Conservation (phyloP, 257 asterid genomes). For the Plectranthus barbatus region DNA sequence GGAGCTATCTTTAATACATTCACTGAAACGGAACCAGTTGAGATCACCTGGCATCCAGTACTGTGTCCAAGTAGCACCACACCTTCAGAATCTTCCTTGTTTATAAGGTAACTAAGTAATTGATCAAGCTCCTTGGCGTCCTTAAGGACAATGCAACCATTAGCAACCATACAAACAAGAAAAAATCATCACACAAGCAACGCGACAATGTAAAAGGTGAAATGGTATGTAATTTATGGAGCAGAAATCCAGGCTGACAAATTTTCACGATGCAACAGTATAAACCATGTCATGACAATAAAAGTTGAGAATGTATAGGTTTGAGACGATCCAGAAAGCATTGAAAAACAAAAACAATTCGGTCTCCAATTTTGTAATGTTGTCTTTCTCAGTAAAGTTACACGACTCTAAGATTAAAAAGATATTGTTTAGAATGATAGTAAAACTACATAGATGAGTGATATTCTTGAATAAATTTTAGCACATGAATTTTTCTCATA, state of each 20-base stretch:
- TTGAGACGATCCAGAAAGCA: too few species aligned
- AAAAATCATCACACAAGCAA: neutral
- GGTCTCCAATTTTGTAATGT: neutral
- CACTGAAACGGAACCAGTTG: neutral
- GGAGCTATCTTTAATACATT: neutral
- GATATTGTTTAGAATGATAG: neutral
- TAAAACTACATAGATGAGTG: neutral
- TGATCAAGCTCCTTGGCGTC: constrained; percentile 89
- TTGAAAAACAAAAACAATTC: neutral
- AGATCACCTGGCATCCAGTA: constrained; percentile 89
- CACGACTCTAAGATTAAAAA: neutral
- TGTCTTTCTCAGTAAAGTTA: neutral
- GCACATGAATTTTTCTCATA: neutral
- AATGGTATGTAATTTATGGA: neutral
- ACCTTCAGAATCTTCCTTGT: constrained; percentile 93
- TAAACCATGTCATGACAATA: neutral
- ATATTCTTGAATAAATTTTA: neutral
- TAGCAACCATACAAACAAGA: neutral
- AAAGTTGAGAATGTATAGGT: neutral
- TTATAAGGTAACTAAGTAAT: constrained; percentile 78
- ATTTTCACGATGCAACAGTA: neutral
- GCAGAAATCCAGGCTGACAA: neutral
- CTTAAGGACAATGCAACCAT: constrained; percentile 28
- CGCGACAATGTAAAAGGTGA: neutral
- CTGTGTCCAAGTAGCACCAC: constrained; percentile 94